Conservation (phyloP, 2,329 filamentous ascomycete species). For the Penicillium psychrosexuale region DNA sequence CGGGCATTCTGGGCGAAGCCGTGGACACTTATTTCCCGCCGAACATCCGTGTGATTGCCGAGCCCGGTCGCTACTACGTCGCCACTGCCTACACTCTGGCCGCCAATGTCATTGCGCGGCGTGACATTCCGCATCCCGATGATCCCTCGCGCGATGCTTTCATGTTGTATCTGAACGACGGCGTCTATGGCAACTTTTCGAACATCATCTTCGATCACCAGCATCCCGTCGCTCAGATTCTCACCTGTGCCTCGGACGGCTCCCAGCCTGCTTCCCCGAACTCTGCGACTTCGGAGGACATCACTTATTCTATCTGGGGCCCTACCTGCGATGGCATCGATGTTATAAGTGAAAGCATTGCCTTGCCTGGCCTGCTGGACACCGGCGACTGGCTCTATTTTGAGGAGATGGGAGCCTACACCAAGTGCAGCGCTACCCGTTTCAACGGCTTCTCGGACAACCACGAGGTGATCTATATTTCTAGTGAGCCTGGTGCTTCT, state of each 20-base stretch:
- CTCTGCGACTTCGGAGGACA: slow-evolving; percentile 45
- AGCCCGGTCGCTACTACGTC: slow-evolving; percentile 96
- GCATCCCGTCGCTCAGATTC: slow-evolving; percentile 77
- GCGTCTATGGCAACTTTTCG: slow-evolving; percentile 96
- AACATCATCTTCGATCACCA: slow-evolving; percentile 99
- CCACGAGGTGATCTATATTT: slow-evolving; percentile 92
- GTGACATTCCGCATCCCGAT: slow-evolving; percentile 72
- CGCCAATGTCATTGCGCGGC: slow-evolving; percentile 92
- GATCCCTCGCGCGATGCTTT: slow-evolving; percentile 56
- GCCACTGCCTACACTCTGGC: slow-evolving; percentile 90
- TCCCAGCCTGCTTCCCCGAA: slow-evolving; percentile 56
- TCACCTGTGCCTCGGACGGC: slow-evolving; percentile 61
- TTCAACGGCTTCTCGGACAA: slow-evolving; percentile 96
- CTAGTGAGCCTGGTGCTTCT: slow-evolving; percentile 82
- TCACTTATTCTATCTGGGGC: slow-evolving; percentile 95
- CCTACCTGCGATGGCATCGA: slow-evolving; percentile 98
- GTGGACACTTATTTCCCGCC: slow-evolving; percentile 86
- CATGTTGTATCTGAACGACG: slow-evolving; percentile 98
- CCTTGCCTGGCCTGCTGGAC: slow-evolving; percentile 72
- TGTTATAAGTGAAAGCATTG: slow-evolving; percentile 79
- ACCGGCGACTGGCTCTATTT: slow-evolving; percentile 99
- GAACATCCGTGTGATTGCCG: slow-evolving; percentile 81
- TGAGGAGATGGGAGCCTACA: slow-evolving; percentile 98
- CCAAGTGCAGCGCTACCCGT: slow-evolving; percentile 92
- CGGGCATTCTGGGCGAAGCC: slow-evolving; percentile 71